These are phyloP conservation scores for Ophiostoma piceae DNA, from an alignment of 2,329 filamentous ascomycete genomes.

Conservation along the genomic window DNA sequence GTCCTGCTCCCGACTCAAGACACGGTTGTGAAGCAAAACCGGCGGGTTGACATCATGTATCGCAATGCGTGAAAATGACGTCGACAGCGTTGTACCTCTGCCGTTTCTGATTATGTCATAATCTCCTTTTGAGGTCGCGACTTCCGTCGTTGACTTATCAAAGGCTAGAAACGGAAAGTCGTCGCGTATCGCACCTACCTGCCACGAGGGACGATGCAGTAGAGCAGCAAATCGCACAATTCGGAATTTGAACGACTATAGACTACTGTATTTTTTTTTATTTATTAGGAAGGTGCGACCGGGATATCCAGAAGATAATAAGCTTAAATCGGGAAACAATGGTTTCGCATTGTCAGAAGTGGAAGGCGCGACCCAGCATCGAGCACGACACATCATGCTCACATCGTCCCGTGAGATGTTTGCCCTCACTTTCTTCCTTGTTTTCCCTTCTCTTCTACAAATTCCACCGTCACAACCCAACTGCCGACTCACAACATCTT, in stretches of 20 bases:
- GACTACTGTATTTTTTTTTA: neutral
- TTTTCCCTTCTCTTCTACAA: too few species aligned
- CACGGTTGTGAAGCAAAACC: neutral
- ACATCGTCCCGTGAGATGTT: neutral
- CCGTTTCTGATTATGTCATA: neutral
- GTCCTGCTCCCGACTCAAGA: neutral
- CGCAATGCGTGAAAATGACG: neutral
- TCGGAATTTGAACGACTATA: neutral
- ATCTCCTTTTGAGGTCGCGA: neutral
- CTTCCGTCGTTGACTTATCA: neutral
- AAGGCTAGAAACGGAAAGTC: neutral
- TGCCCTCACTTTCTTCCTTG: neutral
- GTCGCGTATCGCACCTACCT: neutral
- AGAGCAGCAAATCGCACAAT: neutral
- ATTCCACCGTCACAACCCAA: neutral
- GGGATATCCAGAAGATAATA: neutral
- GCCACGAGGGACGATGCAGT: neutral
- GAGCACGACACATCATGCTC: neutral
- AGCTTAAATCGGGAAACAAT: neutral
- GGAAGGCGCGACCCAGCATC: conserved; percentile 7
- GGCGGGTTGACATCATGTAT: neutral
- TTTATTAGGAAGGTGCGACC: neutral
- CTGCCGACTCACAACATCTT: neutral
- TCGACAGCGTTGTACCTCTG: neutral
- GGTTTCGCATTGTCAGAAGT: neutral